A percentile compares a stretch with the other conserved stretches of the same genome.
phyloP scores from a whole-genome alignment of 345 rosid genomes.

The Moricandia moricandioides region DNA sequence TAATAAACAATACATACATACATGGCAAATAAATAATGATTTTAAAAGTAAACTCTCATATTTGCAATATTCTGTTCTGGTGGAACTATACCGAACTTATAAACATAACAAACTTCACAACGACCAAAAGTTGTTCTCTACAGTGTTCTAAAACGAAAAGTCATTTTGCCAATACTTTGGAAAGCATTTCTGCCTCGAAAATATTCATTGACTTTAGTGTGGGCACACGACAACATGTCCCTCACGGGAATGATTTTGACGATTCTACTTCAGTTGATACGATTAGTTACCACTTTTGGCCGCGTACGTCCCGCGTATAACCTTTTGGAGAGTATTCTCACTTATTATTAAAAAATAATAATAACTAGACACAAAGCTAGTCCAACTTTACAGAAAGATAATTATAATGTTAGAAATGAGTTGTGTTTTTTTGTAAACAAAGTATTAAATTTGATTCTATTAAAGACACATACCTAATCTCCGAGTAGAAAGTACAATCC shows the following conservation, averaged over 20 bases:
- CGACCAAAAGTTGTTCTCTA: background rate
- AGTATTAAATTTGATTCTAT: no score
- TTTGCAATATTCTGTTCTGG: background rate
- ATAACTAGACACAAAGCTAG: background rate
- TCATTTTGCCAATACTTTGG: slow-evolving; percentile 17
- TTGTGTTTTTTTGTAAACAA: no score
- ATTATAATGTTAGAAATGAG: no score
- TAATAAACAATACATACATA: background rate
- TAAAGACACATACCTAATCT: no score
- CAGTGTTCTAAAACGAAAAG: slow-evolving; percentile 9
- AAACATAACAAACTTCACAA: background rate
- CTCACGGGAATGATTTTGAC: slow-evolving; percentile 12
- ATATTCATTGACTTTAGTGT: slow-evolving; percentile 29
- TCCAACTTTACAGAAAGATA: background rate
- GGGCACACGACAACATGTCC: slow-evolving; percentile 28
- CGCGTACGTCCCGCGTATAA: slow-evolving; percentile 31
- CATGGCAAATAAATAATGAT: background rate
- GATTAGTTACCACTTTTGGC: slow-evolving; percentile 13
- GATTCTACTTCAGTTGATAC: slow-evolving; percentile 26
- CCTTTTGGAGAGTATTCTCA: background rate
- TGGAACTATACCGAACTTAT: background rate
- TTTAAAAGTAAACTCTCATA: background rate
- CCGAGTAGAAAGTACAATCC: no score
- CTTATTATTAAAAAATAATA: background rate
- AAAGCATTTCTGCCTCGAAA: slow-evolving; percentile 4